Percentiles rank a stretch among this genome's conserved stretches.
These are phyloP conservation scores for Astrocystis sublimbata DNA, from an alignment of 495 filamentous ascomycete genomes.

Conservation along the genomic window DNA sequence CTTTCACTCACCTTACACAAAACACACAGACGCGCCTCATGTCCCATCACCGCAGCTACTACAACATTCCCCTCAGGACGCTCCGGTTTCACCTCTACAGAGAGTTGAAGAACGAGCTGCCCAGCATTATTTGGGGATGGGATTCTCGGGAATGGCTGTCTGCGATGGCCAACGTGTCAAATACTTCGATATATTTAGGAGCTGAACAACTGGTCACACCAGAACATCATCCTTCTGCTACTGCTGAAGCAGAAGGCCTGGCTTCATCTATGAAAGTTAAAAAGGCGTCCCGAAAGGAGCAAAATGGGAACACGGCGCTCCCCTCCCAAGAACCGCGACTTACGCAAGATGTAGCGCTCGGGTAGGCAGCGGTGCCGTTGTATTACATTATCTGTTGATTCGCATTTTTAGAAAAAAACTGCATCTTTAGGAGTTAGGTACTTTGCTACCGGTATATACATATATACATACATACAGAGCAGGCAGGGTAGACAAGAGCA, in stretches of 20 bases:
- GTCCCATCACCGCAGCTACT: neutral
- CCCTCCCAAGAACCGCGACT: neutral
- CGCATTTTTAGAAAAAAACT: neutral
- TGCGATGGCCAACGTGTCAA: neutral
- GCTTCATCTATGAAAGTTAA: neutral
- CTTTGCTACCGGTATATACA: constrained; percentile 4
- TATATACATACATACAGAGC: constrained; percentile 11
- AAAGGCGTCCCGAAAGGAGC: neutral
- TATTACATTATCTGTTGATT: no score
- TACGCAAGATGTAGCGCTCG: neutral
- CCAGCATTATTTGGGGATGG: neutral
- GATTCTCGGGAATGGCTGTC: no score
- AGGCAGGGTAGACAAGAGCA: no score
- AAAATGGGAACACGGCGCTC: neutral
- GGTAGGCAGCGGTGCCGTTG: neutral
- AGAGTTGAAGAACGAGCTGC: neutral
- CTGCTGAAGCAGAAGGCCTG: neutral
- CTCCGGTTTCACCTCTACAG: neutral
- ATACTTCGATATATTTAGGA: neutral
- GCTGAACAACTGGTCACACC: neutral
- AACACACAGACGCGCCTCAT: neutral
- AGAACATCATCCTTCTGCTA: neutral
- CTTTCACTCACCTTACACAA: neutral
- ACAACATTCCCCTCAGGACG: neutral
- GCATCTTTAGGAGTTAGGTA: neutral